Evolutionary conservation across 2,329 filamentous ascomycete species (phyloP), one percentile per base, ranked within the genome.

Genomic region (Fusarium nematophilum): DNA sequence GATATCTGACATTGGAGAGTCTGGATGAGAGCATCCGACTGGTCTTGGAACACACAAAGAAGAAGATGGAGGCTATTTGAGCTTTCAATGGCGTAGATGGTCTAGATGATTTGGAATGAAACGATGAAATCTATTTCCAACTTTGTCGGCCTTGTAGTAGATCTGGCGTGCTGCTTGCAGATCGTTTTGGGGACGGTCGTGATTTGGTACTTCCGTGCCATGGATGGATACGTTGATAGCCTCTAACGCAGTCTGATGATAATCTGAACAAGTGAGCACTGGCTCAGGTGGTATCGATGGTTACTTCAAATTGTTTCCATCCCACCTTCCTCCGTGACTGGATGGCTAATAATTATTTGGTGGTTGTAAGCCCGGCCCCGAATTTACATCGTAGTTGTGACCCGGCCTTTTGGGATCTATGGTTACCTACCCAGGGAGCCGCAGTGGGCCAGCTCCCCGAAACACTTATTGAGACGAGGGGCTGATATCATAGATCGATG

Each of bases 21-120:
- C 72, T 89, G 37, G 87, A 89, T 66, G 74, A 78, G n/a, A 81
- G 78, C 30, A 81, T 89, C 59, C 76, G 76, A 53, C 79, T 76
- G 7, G 86, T 89, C 2, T 62, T 89, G 61, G 78, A 84, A 65
- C 79, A 84, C 64, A 85, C 81, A 0, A 81, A 76, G 71, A 66
- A 53, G 31, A 74, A 72, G 52, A 48, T 73, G 59, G 44, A 51
- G 46, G 23, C 42, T 8, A 42, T 47, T 11, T 63, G 30, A 49
- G 10, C 30, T 46, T n/a, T 34, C 39, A 26, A 66, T 52, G 26
- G 31, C 7, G 49, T 30, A 56, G 30, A 26, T 18, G 37, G 27
- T 42, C 14, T n/a, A 34, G 44, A 9, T 6, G 33, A 14, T 14
- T 14, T 45, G 17, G 37, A 27, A 6, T 18, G 27, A 36, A 14